Conservation (phyloP, 2,329 filamentous ascomycete genomes). For the Fusarium austroafricanum region DNA sequence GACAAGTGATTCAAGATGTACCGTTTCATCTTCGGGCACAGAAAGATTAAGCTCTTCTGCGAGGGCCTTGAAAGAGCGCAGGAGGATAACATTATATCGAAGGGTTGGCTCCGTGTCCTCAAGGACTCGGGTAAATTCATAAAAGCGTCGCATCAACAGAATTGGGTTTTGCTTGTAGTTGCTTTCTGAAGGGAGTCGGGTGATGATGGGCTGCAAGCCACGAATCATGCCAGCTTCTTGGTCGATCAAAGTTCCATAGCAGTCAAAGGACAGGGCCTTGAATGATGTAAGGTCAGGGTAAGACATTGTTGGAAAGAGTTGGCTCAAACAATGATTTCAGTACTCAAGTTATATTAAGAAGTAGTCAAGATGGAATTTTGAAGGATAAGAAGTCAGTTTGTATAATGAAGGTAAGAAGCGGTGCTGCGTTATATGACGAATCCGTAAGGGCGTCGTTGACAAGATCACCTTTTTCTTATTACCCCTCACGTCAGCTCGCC, state of each 20-base stretch:
- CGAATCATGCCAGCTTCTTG: constrained; percentile 18
- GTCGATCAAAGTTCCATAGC: constrained; percentile 17
- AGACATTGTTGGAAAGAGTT: neutral
- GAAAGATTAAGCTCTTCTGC: neutral
- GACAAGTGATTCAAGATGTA: neutral
- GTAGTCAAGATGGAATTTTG: accelerated
- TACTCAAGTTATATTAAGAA: no score
- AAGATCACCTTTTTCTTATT: neutral
- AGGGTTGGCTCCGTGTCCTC: constrained; percentile 7
- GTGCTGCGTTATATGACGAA: neutral
- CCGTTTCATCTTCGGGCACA: neutral
- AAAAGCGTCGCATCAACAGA: neutral
- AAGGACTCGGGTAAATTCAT: neutral
- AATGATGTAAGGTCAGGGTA: constrained; percentile 1
- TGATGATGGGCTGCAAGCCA: neutral
- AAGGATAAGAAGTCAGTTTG: accelerated
- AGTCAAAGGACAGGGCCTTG: constrained; percentile 16
- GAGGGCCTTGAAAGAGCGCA: constrained; percentile 6
- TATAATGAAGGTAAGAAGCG: accelerated
- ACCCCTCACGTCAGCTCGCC: constrained; percentile 9
- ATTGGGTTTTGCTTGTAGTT: neutral
- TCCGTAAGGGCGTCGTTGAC: constrained; percentile 17
- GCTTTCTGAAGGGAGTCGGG: neutral
- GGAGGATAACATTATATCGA: neutral
- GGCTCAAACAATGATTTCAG: accelerated